Evolutionary conservation across 768 basidiomycete species (phyloP).

Genomic region (Cyclocybe cylindracea): DNA sequence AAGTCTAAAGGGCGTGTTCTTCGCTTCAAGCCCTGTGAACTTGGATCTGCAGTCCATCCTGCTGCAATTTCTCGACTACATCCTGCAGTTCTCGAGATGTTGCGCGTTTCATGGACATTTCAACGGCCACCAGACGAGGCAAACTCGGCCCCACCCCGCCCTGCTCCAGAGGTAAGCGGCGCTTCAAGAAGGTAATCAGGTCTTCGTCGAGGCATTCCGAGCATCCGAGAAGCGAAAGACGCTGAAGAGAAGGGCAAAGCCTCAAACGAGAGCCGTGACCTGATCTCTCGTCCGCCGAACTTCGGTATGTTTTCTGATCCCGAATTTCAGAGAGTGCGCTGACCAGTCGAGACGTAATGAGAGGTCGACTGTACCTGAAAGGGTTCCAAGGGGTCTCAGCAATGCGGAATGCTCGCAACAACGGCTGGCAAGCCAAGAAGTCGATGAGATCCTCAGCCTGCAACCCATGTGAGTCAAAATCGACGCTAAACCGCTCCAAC

Average conservation of each 20-base stretch:
- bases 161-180: not conserved
- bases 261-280: too few species aligned
- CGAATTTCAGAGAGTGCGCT: conserved; percentile 4
- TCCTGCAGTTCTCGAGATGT: too few species aligned
- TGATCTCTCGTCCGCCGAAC: too few species aligned
- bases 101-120: too few species aligned
- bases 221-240: conserved; percentile 3
- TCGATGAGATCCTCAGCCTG: conserved; percentile 3
- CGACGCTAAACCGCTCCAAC: conserved; percentile 8
- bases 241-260: conserved; percentile 8
- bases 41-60: too few species aligned
- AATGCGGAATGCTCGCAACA: conserved; percentile 6
- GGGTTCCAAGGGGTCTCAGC: conserved; percentile 9
- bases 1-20: too few species aligned
- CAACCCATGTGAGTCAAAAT: conserved; percentile 10
- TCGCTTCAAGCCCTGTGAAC: too few species aligned
- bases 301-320: too few species aligned
- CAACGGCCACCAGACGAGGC: too few species aligned
- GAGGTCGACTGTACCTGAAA: not conserved
- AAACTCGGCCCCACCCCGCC: not conserved
- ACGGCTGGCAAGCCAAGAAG: conserved; percentile 8
- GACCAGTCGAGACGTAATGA: conserved; percentile 8
- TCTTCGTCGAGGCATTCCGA: conserved; percentile 1
- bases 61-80: too few species aligned
- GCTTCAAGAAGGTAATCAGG: conserved; percentile 3